Evolutionary conservation across 169 alveolate species (phyloP).

Genomic region (Plasmodium inui): DNA sequence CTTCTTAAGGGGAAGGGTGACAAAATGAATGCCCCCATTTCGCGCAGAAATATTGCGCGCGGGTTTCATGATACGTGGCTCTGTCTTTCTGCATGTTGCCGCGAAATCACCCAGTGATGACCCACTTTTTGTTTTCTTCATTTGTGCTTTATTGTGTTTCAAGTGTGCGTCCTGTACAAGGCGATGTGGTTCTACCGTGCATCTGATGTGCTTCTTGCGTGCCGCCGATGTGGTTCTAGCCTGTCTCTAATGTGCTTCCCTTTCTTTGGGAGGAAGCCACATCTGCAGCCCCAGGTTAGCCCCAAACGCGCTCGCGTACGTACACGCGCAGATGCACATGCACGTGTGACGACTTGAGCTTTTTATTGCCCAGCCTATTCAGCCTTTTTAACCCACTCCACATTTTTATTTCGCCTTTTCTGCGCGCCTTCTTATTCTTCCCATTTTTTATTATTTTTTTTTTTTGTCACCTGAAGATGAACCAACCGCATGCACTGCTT

Average conservation of each 20-base stretch:
- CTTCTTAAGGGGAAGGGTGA: background rate
- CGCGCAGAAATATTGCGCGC: background rate
- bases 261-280: background rate
- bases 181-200: too few species aligned
- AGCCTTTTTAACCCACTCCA: background rate
- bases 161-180: background rate
- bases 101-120: background rate
- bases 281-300: background rate
- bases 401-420: background rate
- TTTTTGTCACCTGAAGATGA: background rate
- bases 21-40: background rate
- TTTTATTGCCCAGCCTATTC: background rate
- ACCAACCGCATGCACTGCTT: constrained; percentile 11
- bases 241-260: background rate
- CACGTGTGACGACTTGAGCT: background rate
- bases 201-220: too few species aligned
- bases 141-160: background rate
- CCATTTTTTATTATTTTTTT: background rate
- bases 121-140: background rate
- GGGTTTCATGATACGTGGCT: background rate
- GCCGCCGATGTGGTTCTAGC: background rate
- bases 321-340: background rate
- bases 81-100: background rate
- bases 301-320: background rate
- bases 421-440: background rate